These are phyloP conservation scores for Apodospora peruviana DNA, from an alignment of 495 filamentous ascomycete genomes.

Conservation along the genomic window DNA sequence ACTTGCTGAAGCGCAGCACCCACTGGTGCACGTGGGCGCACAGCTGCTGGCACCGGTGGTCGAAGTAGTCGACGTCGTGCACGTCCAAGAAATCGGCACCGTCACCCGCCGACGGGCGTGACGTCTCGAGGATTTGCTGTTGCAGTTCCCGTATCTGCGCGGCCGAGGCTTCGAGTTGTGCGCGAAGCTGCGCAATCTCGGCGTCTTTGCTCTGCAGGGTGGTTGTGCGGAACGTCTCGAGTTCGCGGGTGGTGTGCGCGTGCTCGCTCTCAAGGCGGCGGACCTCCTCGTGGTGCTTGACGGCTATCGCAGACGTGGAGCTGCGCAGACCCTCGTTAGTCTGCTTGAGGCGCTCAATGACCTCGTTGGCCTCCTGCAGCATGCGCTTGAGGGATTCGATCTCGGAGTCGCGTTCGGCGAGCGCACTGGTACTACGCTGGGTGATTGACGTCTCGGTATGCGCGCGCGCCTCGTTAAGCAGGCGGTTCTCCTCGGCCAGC, in stretches of 20 bases:
- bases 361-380: slow-evolving; percentile 70
- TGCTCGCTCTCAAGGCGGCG: slow-evolving; percentile 51
- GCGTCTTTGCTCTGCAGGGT: slow-evolving; percentile 75
- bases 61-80: slow-evolving; percentile 90
- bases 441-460: slow-evolving; percentile 52
- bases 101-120: slow-evolving; percentile 35
- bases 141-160: slow-evolving; percentile 78
- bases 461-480: slow-evolving; percentile 64
- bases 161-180: slow-evolving; percentile 69
- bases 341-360: slow-evolving; percentile 69
- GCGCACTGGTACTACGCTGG: slow-evolving; percentile 39
- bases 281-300: slow-evolving; percentile 61
- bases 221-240: slow-evolving; percentile 53
- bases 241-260: slow-evolving; percentile 51
- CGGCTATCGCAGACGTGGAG: slow-evolving; percentile 66
- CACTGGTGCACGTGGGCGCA: slow-evolving; percentile 93
- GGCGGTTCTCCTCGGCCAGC: slow-evolving; percentile 72
- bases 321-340: slow-evolving; percentile 74
- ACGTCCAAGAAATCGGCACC: slow-evolving; percentile 72
- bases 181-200: slow-evolving; percentile 70
- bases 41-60: slow-evolving; percentile 85
- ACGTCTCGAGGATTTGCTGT: slow-evolving; percentile 60
- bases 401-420: slow-evolving; percentile 67
- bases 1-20: slow-evolving; percentile 93
- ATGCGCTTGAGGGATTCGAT: slow-evolving; percentile 73